These are phyloP conservation scores for Daldinia bambusicola DNA, from an alignment of 495 filamentous ascomycete genomes.

Conservation along the genomic window DNA sequence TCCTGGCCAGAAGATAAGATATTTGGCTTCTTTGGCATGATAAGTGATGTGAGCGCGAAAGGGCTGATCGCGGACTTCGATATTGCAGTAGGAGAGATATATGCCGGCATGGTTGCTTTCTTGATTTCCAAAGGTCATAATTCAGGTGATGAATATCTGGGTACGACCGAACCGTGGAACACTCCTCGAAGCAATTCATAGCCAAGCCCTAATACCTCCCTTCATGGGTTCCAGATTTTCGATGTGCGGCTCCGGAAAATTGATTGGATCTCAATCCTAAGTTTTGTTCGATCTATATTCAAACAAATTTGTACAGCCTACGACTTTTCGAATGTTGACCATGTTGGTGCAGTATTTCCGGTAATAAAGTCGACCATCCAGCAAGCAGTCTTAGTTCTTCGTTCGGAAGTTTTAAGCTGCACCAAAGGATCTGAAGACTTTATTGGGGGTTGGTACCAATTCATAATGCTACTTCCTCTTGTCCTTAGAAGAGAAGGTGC, in stretches of 20 bases:
- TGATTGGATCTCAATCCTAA: neutral
- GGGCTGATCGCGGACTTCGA: neutral
- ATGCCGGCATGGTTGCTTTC: neutral
- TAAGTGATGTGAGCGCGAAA: neutral
- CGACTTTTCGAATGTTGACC: too few species aligned
- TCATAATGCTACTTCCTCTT: neutral
- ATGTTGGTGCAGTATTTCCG: neutral
- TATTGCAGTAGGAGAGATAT: neutral
- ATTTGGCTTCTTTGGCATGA: neutral
- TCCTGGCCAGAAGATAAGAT: neutral
- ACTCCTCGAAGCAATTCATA: neutral
- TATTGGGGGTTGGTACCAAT: too few species aligned
- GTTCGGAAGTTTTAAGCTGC: neutral
- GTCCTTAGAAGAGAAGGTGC: neutral
- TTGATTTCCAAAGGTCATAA: neutral
- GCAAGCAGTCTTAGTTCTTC: neutral
- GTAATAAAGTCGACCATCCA: neutral
- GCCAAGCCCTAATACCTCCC: neutral
- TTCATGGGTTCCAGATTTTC: slow-evolving; percentile 1
- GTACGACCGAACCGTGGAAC: neutral
- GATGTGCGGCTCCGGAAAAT: neutral
- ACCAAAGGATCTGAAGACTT: neutral
- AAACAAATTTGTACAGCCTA: neutral
- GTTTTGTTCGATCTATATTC: neutral
- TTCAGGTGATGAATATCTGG: neutral